Evolutionary conservation across 768 basidiomycete genomes (phyloP).

Genomic region (Leccinum uliginosum): DNA sequence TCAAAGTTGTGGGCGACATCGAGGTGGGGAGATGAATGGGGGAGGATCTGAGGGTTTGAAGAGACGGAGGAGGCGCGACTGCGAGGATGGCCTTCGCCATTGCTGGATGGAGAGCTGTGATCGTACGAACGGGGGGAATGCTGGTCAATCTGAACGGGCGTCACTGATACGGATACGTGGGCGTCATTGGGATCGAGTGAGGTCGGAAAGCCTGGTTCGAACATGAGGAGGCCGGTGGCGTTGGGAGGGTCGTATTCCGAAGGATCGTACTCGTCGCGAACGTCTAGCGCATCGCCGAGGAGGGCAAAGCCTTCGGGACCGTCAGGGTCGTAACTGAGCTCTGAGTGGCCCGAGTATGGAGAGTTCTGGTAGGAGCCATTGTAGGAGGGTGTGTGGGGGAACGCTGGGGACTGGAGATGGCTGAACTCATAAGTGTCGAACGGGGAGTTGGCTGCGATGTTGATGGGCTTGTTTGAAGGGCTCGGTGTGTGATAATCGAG

Average conservation of each 20-base stretch:
- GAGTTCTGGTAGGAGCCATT: slow-evolving; percentile 69
- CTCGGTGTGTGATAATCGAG: slow-evolving; percentile 25
- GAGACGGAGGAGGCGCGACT: slow-evolving; percentile 68
- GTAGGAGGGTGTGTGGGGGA: slow-evolving; percentile 52
- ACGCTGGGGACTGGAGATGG: slow-evolving; percentile 35
- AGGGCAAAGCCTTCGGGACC: slow-evolving; percentile 46
- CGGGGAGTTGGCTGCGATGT: slow-evolving; percentile 19
- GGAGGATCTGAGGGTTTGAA: slow-evolving; percentile 43
- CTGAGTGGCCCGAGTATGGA: slow-evolving; percentile 63
- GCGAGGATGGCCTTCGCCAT: slow-evolving; percentile 46
- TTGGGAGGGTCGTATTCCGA: slow-evolving; percentile 64
- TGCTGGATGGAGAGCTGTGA: slow-evolving; percentile 62
- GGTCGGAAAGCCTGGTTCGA: slow-evolving; percentile 47
- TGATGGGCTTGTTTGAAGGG: slow-evolving; percentile 27
- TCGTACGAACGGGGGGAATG: slow-evolving; percentile 47
- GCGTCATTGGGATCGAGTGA: slow-evolving; percentile 26
- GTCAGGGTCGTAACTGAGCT: slow-evolving; percentile 52
- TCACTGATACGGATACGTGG: slow-evolving; percentile 38
- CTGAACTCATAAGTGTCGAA: slow-evolving; percentile 41
- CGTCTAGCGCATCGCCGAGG: slow-evolving; percentile 43
- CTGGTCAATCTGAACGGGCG: slow-evolving; percentile 32
- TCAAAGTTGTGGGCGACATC: slow-evolving; percentile 56
- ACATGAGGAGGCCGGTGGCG: slow-evolving; percentile 50
- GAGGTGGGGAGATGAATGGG: slow-evolving; percentile 52
- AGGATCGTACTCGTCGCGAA: slow-evolving; percentile 62